A percentile compares a stretch with the other conserved stretches of the same genome.
These are phyloP conservation scores for Ophiostoma montium DNA, from an alignment of 2,329 filamentous ascomycete genomes.

Conservation along the genomic window DNA sequence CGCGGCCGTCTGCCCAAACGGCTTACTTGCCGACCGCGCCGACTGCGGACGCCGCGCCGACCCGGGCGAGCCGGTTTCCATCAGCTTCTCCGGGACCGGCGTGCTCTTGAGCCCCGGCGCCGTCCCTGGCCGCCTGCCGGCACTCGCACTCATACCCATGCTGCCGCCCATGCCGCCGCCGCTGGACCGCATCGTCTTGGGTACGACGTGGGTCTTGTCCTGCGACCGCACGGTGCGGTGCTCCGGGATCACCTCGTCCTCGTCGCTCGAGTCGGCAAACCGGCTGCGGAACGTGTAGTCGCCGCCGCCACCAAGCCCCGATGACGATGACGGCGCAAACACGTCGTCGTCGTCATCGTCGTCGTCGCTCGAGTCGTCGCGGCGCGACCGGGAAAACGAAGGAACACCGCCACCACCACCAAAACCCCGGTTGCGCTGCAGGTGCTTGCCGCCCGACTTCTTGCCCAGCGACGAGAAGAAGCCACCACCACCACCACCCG, in stretches of 20 bases:
- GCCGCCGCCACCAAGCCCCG: background rate
- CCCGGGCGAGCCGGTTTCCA: background rate
- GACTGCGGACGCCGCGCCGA: background rate
- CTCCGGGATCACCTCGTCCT: slow-evolving; percentile 26
- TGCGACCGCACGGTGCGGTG: slow-evolving; percentile 15
- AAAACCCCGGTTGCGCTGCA: slow-evolving; percentile 12
- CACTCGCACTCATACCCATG: too few species aligned
- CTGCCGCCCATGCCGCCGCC: slow-evolving; percentile 13
- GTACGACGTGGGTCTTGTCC: slow-evolving; percentile 43
- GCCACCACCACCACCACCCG: slow-evolving; percentile 20
- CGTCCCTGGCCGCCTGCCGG: background rate
- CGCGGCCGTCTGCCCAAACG: background rate
- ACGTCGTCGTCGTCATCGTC: slow-evolving; percentile 17
- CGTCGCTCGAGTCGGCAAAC: slow-evolving; percentile 52
- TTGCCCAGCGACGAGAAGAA: slow-evolving; percentile 31
- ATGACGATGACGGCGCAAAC: background rate
- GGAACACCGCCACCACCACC: slow-evolving; percentile 23
- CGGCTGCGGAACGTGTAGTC: slow-evolving; percentile 32
- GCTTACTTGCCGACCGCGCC: background rate
- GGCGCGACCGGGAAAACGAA: slow-evolving; percentile 21
- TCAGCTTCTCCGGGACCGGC: background rate
- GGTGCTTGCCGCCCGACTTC: slow-evolving; percentile 21
- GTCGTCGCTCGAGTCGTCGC: slow-evolving; percentile 47
- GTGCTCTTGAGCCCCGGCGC: background rate
- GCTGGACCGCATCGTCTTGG: slow-evolving; percentile 18